Evolutionary conservation across 2,329 filamentous ascomycete genomes (phyloP).

Genomic region (Huntiella bhutanensis): DNA sequence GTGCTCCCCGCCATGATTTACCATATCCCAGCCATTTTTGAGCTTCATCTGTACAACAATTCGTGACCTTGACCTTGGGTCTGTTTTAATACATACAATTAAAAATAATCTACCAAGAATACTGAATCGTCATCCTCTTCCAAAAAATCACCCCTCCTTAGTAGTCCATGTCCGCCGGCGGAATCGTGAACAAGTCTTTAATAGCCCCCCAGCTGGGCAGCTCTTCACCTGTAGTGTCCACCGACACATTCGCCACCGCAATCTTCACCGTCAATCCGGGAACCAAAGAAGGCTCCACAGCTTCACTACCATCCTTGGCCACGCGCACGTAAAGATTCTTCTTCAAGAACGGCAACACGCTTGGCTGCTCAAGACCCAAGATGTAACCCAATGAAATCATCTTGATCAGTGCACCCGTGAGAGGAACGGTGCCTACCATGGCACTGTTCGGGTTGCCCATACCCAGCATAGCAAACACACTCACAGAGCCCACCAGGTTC

Average conservation of each 20-base stretch:
- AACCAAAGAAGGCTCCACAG: constrained; percentile 16
- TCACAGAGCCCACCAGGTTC: constrained; percentile 43
- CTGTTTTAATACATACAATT: no score
- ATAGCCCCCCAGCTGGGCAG: constrained; percentile 22
- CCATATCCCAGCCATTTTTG: no score
- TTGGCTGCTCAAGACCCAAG: constrained; percentile 19
- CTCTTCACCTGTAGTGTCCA: constrained; percentile 17
- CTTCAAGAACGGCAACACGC: constrained; percentile 24
- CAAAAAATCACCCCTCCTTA: background rate
- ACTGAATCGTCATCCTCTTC: background rate
- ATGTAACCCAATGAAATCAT: constrained; percentile 22
- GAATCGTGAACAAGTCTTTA: constrained; percentile 12
- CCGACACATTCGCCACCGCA: constrained; percentile 21
- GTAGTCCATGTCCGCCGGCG: background rate
- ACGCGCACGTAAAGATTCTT: constrained; percentile 20
- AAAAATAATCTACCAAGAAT: no score
- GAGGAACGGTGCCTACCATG: constrained; percentile 25
- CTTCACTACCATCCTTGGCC: constrained; percentile 15
- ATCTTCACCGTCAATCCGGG: constrained; percentile 20
- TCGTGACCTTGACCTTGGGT: no score
- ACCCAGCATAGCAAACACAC: constrained; percentile 28
- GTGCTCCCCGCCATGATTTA: background rate
- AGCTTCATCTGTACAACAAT: no score
- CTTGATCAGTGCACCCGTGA: constrained; percentile 30
- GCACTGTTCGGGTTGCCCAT: constrained; percentile 13